Evolutionary conservation across 75 land plant genomes (phyloP).

Genomic region (Selaginella moellendorffii): DNA sequence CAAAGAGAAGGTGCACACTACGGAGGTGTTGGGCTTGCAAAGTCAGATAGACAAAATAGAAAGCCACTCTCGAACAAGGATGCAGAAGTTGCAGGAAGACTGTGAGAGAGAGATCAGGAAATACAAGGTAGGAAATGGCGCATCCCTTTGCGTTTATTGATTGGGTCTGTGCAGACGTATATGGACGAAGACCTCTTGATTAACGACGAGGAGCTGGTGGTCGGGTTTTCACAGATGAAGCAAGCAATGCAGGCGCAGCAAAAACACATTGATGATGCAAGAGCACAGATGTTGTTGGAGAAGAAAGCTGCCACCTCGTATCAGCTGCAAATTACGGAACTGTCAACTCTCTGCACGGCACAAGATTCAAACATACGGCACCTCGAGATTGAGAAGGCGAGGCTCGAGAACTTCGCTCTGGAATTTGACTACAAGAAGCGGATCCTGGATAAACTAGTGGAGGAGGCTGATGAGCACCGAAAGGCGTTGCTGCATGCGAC

Average conservation of each 20-base stretch:
- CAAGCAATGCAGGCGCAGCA: conserved; percentile 3
- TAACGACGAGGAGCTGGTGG: conserved; percentile 12
- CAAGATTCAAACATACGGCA: not conserved
- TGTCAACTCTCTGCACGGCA: not conserved
- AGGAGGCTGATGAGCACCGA: conserved; percentile 12
- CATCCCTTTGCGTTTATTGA: not conserved
- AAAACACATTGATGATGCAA: conserved; percentile 1
- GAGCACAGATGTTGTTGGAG: not conserved
- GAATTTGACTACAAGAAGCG: conserved; percentile 9
- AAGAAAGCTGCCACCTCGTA: not conserved
- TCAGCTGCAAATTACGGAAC: conserved; percentile 3
- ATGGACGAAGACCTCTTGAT: conserved; percentile 8
- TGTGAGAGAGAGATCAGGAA: conserved; percentile 2
- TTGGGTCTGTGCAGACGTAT: conserved; percentile 2
- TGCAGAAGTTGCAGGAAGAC: not conserved
- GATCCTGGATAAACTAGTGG: not conserved
- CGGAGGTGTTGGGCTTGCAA: not conserved
- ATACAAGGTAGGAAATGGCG: not conserved
- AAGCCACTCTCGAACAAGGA: not conserved
- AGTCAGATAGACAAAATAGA: conserved; percentile 9
- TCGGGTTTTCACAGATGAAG: not conserved
- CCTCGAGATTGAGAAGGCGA: conserved; percentile 4
- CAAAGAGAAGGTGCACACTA: not conserved
- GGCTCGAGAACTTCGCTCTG: conserved; percentile 10
- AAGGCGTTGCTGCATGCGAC: not conserved